Evolutionary conservation across 805 yeast genomes (phyloP).

Genomic region (Nakazawaea wickerhamii): DNA sequence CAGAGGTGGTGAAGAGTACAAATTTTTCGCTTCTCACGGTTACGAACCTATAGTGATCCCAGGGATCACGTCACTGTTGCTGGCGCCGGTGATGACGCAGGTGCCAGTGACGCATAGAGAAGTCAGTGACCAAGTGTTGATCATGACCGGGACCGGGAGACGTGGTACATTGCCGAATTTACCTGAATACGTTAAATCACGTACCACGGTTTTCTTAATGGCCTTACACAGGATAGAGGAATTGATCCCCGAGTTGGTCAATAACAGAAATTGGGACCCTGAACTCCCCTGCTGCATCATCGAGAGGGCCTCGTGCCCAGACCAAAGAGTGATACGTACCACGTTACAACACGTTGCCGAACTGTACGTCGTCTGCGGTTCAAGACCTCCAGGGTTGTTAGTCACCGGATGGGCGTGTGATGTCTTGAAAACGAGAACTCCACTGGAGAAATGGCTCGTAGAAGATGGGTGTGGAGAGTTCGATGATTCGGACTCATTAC

Average conservation of each 20-base stretch:
- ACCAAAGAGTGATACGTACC: slow-evolving; percentile 81
- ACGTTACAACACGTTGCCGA: slow-evolving; percentile 58
- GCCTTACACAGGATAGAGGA: slow-evolving; percentile 72
- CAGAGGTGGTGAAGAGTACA: slow-evolving; percentile 89
- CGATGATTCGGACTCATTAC: slow-evolving; percentile 2
- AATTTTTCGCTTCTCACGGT: slow-evolving; percentile 64
- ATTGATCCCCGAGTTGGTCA: slow-evolving; percentile 39
- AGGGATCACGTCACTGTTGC: slow-evolving; percentile 84
- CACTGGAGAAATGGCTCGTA: slow-evolving; percentile 34
- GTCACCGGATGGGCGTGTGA: slow-evolving; percentile 78
- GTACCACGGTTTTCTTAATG: slow-evolving; percentile 90
- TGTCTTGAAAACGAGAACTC: slow-evolving; percentile 31
- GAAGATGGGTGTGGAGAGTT: slow-evolving; percentile 36
- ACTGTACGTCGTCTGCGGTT: slow-evolving; percentile 72
- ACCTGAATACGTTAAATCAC: slow-evolving; percentile 64
- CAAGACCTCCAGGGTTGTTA: slow-evolving; percentile 89
- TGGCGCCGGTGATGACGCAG: slow-evolving; percentile 76
- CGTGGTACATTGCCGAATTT: slow-evolving; percentile 74
- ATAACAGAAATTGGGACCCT: slow-evolving; percentile 56
- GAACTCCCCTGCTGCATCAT: slow-evolving; percentile 77
- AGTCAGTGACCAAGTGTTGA: slow-evolving; percentile 85
- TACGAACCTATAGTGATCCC: slow-evolving; percentile 72
- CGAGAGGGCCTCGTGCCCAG: slow-evolving; percentile 91
- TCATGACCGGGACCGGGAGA: slow-evolving; percentile 93
- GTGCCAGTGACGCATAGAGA: slow-evolving; percentile 92